Evolutionary conservation across 148 eudicot species (phyloP).

Genomic region (Pharnaceum exiguum): DNA sequence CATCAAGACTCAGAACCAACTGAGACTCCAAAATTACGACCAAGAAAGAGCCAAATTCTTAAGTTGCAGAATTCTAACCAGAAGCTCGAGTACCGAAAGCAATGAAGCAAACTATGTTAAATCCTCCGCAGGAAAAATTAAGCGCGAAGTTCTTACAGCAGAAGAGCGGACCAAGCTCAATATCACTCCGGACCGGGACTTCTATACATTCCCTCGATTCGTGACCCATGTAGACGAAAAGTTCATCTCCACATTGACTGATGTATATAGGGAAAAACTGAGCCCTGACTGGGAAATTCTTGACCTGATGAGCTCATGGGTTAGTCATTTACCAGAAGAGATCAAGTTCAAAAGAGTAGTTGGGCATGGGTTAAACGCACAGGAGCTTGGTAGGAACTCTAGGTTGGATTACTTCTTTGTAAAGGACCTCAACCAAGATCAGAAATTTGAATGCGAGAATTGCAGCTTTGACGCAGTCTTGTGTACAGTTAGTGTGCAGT

Average conservation of each 20-base stretch:
- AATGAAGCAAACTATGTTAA: too few relatives aligned
- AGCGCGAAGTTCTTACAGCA: constrained; percentile 42
- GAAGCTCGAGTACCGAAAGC: too few relatives aligned
- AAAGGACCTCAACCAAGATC: constrained; percentile 58
- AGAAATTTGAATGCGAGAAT: constrained; percentile 34
- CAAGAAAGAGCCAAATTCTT: constrained; percentile 7
- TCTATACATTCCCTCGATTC: constrained; percentile 57
- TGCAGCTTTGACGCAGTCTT: constrained; percentile 58
- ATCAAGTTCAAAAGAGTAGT: constrained; percentile 51
- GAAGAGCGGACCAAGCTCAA: constrained; percentile 55
- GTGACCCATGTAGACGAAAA: constrained; percentile 57
- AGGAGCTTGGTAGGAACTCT: constrained; percentile 54
- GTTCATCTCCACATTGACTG: constrained; percentile 48
- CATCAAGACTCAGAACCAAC: background rate
- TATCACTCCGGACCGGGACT: constrained; percentile 39
- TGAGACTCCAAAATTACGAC: background rate
- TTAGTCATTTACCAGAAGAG: constrained; percentile 58
- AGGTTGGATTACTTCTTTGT: constrained; percentile 63
- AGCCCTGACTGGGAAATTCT: constrained; percentile 46
- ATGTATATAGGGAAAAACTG: constrained; percentile 39
- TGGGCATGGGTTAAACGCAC: constrained; percentile 70
- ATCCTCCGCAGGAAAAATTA: constrained; percentile 41
- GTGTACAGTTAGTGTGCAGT: constrained; percentile 73
- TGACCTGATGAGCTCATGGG: constrained; percentile 78
- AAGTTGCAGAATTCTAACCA: too few relatives aligned